Evolutionary conservation across 2,329 filamentous ascomycete genomes (phyloP), one percentile per base, ranked within the genome.

Genomic region (Cladophialophora psammophila): DNA sequence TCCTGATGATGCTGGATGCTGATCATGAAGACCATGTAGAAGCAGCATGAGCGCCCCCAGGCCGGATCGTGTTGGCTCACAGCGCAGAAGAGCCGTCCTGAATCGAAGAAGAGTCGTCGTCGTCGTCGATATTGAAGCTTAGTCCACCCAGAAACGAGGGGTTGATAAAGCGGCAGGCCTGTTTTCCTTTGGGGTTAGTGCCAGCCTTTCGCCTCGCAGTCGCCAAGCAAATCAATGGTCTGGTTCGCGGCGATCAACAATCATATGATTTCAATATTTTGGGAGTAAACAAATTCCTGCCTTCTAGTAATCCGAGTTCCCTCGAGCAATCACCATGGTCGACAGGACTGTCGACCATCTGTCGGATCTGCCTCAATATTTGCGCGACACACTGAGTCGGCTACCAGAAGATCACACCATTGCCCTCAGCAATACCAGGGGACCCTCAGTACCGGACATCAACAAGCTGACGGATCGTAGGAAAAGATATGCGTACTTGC

Each of bases 401-500:
- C 42, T 68, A 0, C 52, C 58, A 5, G 54, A 58, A 15, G 57
- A 64, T 31, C 42, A 55, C 45, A 18, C 13, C 26, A 32, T 50
- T 20, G 36, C 52, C 20, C 59, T 63, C 53, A 40, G 48, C 42
- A 26, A 18, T 5, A 57, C 56, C 15, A 26, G 18, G 12, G 40
- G 40, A 7, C 55, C 60, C 2, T 56, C 63, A n/a, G 31, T 68
- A 7, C n/a, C 54, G 26, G 62, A 67, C 9, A 67, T 67, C 45
- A 64, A 38, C 13, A 10, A 35, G 20, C 31, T 66, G 8, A 18
- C 55, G 1, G 53, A 58, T 40, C 66, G 64, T 1, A 38, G 54
- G 36, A 56, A 58, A 36, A 66, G 64, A 50, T 62, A 65, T 50
- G 54, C 66, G 15, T 53, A 52, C 12, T 55, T 72, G 26, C 57